Percentiles rank a stretch among this genome's conserved stretches.
Conservation (phyloP, 345 rosid species). For the Nephelium lappaceum region DNA sequence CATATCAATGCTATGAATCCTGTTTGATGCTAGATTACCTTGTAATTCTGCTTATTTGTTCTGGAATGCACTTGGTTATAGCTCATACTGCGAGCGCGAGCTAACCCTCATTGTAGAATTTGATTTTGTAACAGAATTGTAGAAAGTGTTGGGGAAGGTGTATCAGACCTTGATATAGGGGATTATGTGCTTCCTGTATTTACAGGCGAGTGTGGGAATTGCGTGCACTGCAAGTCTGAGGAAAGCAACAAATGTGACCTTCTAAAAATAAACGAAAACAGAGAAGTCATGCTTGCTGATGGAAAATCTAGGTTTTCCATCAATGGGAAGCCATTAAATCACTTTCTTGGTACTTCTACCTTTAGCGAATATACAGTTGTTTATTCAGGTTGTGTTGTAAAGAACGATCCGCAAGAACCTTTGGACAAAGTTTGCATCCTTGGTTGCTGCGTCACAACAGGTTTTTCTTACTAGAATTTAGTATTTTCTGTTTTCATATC, state of each 20-base stretch:
- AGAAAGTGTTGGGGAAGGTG: slow-evolving; percentile 48
- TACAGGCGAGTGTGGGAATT: slow-evolving; percentile 48
- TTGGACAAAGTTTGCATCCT: slow-evolving; percentile 47
- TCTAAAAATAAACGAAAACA: slow-evolving; percentile 34
- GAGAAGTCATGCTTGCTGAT: slow-evolving; percentile 45
- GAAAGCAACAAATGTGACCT: slow-evolving; percentile 49
- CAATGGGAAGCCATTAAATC: slow-evolving; percentile 36
- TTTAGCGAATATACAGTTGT: slow-evolving; percentile 41
- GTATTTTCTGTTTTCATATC: not conserved
- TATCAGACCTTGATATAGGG: slow-evolving; percentile 37
- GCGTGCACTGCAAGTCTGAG: slow-evolving; percentile 41
- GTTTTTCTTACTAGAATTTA: slow-evolving; percentile 1
- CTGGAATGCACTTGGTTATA: not conserved
- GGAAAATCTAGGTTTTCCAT: slow-evolving; percentile 40
- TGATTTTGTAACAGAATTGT: slow-evolving; percentile 31
- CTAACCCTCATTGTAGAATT: too few species aligned
- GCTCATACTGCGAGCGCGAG: too few species aligned
- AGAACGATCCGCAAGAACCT: slow-evolving; percentile 44
- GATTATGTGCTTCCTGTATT: slow-evolving; percentile 56
- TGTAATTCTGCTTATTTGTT: too few species aligned
- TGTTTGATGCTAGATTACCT: too few species aligned
- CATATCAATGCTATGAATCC: too few species aligned
- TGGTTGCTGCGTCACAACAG: slow-evolving; percentile 47
- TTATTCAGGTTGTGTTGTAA: slow-evolving; percentile 38
- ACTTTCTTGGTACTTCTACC: slow-evolving; percentile 42